Base-by-base conservation (phyloP, 176 grass and related monocot species). In the Oryza longistaminata region DNA sequence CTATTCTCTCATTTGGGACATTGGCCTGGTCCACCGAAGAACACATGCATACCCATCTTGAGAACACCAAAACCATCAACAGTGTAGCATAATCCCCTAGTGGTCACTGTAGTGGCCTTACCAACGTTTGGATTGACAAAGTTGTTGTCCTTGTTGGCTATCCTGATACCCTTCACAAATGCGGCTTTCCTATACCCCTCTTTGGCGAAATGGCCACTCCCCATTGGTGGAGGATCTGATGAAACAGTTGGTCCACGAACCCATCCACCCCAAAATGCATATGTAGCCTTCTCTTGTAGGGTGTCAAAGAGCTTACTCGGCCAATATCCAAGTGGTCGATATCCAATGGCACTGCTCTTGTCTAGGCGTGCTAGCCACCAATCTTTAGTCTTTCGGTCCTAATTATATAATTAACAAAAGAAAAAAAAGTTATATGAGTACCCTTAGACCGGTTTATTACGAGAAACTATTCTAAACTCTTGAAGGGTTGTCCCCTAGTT, bases 311-410 rank as follows among this genome's bases (percentile, higher is more conserved):
- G 7, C 19, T 7, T 11, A 2, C 65, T 58, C 1, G 75, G 87
- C 87, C 87, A 89, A 12, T 89, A 89, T 64, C 77, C 65, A 61
- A 61, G 67, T 9, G 82, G 82, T 75, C 87, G 80, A 12, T 80
- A 89, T 64, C 88, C 77, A 29, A 82, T 24, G 10, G 70, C 58
- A 0, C 17, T 90, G 22, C 27, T 68, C 1, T 6, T 21, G 50
- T 76, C 16, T 13, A 37, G 25, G 0, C 4, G 49, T 13, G 6
- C 16, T 16, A 86, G 27, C 83, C 83, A 90, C 88, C 83, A 90
- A 40, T 86, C n/a, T 16, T 44, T 58, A 1, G 21, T 33, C 4
- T 64, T 66, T 3, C 2, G 39, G 21, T 89, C 82, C 87, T 89
- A 55, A 19, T 55, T 7, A 14, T 48, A 7, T 53, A 42, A 70